Percentiles rank a stretch among this genome's conserved stretches.
These are phyloP conservation scores for Cutaneotrichosporon mucoides DNA, from an alignment of 1,284 basidiomycete genomes.

Conservation along the genomic window DNA sequence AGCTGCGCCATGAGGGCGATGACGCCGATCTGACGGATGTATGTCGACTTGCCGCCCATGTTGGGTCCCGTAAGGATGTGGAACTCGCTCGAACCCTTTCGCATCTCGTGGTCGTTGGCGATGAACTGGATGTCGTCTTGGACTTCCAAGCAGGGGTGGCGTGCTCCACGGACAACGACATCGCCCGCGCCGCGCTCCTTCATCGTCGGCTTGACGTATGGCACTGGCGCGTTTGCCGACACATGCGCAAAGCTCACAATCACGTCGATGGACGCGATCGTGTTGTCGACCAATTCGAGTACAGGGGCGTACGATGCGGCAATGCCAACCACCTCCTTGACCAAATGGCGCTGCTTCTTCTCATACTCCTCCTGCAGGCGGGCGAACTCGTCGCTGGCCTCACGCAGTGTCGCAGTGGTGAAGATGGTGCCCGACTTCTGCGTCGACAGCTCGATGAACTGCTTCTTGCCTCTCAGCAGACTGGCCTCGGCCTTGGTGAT, in stretches of 20 bases:
- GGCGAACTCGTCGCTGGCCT: slow-evolving; percentile 68
- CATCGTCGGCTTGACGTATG: slow-evolving; percentile 64
- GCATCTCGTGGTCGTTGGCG: slow-evolving; percentile 65
- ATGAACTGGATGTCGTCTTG: slow-evolving; percentile 96
- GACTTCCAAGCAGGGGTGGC: slow-evolving; percentile 95
- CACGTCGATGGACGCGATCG: slow-evolving; percentile 89
- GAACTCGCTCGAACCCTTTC: slow-evolving; percentile 49
- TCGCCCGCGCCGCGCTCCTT: slow-evolving; percentile 69
- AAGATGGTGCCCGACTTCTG: slow-evolving; percentile 88
- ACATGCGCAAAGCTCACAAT: slow-evolving; percentile 88
- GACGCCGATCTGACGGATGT: slow-evolving; percentile 85
- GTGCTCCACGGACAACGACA: slow-evolving; percentile 71
- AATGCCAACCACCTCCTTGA: slow-evolving; percentile 89
- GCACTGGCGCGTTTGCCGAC: slow-evolving; percentile 75
- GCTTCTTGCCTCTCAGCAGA: slow-evolving; percentile 62
- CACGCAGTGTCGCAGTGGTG: slow-evolving; percentile 74
- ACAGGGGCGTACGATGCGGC: slow-evolving; percentile 90
- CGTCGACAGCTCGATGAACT: slow-evolving; percentile 80
- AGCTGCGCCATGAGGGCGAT: slow-evolving; percentile 93
- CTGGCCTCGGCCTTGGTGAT: slow-evolving; percentile 87
- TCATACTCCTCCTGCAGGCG: slow-evolving; percentile 68
- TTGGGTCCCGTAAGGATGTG: slow-evolving; percentile 70
- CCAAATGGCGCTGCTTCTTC: slow-evolving; percentile 72
- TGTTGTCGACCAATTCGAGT: slow-evolving; percentile 79
- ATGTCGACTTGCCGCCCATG: slow-evolving; percentile 94